Base-by-base conservation (phyloP, 208 protist genomes). In the Angomonas deanei region DNA sequence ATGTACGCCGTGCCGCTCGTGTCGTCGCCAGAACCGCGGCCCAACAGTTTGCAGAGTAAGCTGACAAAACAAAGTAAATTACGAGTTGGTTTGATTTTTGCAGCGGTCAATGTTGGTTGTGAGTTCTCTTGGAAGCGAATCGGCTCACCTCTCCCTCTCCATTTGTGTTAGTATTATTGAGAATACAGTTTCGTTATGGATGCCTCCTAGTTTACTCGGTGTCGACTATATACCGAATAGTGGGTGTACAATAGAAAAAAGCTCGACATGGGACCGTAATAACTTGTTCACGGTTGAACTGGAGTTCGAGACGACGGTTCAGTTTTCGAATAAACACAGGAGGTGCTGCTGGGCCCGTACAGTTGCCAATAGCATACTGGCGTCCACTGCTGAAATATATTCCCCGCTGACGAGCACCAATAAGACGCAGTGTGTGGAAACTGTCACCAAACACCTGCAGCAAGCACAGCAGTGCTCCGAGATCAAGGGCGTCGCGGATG, bases 21-120 rank as follows among this genome's bases (percentile, higher is more conserved):
- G 82, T 92, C 24, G 83, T 94, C 65, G 88, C 86, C 3, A 76
- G 84, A 0, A 49, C 49, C 1, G 83, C 88, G 10, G 82, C 83
- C 15, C 88, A 94, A 53, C 88, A 94, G 56, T 91, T 94, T 74
- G 74, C 70, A 8, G 84, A 91, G 42, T 84, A 68, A 67, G 0
- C 17, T 15, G 13, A 24, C 0, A n/a, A 34, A 23, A 61, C 17
- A 52, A 24, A 61, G n/a, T n/a, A n/a, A n/a, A n/a, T n/a, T n/a
- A n/a, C n/a, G n/a, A n/a, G n/a, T n/a, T n/a, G n/a, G n/a, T n/a
- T n/a, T n/a, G n/a, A n/a, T n/a, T n/a, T n/a, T n/a, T n/a, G n/a
- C n/a, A n/a, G n/a, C n/a, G n/a, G n/a, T n/a, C n/a, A n/a, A n/a
- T n/a, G n/a, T n/a, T n/a, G n/a, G n/a, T n/a, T n/a, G n/a, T n/a